Conservation (phyloP, 1,139 yeast genomes). For the Yamadazyma diddensiae region DNA sequence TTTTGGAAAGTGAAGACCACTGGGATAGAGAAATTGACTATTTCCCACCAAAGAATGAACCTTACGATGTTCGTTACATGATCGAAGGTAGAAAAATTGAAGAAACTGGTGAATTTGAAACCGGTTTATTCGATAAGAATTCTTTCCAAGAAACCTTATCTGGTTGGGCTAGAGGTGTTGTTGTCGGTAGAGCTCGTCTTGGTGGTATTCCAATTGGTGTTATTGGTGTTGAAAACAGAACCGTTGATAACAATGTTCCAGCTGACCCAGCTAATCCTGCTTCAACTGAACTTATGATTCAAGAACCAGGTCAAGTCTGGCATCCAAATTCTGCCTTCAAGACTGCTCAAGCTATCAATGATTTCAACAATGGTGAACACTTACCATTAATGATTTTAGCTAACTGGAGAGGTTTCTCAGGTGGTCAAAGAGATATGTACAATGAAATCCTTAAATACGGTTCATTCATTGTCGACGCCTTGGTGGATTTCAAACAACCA, state of each 20-base stretch:
- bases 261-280: slow-evolving; percentile 99
- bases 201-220: slow-evolving; percentile 99
- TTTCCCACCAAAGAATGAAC: slow-evolving; percentile 67
- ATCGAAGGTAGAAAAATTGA: slow-evolving; percentile 75
- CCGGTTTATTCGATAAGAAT: slow-evolving; percentile 85
- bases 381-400: slow-evolving; percentile 96
- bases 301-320: slow-evolving; percentile 99
- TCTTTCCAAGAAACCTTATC: slow-evolving; percentile 97
- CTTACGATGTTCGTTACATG: slow-evolving; percentile 94
- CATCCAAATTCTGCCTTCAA: slow-evolving; percentile 98
- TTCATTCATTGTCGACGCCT: slow-evolving; percentile 93
- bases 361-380: slow-evolving; percentile 96
- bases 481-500: slow-evolving; percentile 95
- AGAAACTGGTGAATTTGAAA: slow-evolving; percentile 67
- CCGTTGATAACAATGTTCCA: slow-evolving; percentile 84
- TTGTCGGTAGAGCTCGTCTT: slow-evolving; percentile 96
- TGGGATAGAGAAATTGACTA: slow-evolving; percentile 95
- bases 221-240: slow-evolving; percentile 90
- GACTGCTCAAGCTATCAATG: slow-evolving; percentile 97
- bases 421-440: slow-evolving; percentile 99
- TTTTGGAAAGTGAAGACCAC: slow-evolving; percentile 71
- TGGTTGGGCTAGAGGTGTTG: slow-evolving; percentile 99
- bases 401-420: slow-evolving; percentile 99
- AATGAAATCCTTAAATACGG: slow-evolving; percentile 97
- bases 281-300: slow-evolving; percentile 81